A percentile compares a stretch with the other conserved stretches of the same genome.
These are phyloP conservation scores for Aspergillus caelatus DNA, from an alignment of 2,329 filamentous ascomycete genomes.

Conservation along the genomic window DNA sequence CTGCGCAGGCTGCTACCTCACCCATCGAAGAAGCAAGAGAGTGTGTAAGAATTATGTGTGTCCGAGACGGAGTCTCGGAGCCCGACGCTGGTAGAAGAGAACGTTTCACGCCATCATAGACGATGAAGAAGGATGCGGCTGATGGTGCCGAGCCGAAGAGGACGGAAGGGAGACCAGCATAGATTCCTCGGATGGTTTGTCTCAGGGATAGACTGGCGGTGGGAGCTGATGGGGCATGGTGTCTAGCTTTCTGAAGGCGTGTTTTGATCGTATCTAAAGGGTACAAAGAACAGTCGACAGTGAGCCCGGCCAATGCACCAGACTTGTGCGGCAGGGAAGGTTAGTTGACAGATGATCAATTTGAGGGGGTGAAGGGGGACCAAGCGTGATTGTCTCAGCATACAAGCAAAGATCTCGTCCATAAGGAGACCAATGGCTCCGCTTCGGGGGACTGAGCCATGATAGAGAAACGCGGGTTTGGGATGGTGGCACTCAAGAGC, in stretches of 20 bases:
- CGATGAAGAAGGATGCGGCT: constrained; percentile 96
- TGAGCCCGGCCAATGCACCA: constrained; percentile 89
- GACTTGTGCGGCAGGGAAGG: constrained; percentile 53
- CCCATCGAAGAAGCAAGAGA: constrained; percentile 85
- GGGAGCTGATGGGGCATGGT: constrained; percentile 65
- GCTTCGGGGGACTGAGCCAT: constrained; percentile 34
- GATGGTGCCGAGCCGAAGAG: constrained; percentile 90
- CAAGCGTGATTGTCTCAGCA: constrained; percentile 1
- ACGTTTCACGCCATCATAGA: constrained; percentile 77
- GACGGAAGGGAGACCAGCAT: constrained; percentile 86
- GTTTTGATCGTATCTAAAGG: constrained; percentile 99
- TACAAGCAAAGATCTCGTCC: constrained; percentile 48
- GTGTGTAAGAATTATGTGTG: constrained; percentile 58
- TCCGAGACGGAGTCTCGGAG: constrained; percentile 33
- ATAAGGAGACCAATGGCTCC: constrained; percentile 43
- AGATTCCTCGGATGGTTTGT: constrained; percentile 89
- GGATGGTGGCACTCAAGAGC: not conserved
- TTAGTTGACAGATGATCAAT: constrained; percentile 10
- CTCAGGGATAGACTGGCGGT: constrained; percentile 70
- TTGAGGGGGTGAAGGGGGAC: not conserved
- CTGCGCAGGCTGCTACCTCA: constrained; percentile 87
- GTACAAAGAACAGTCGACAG: constrained; percentile 94
- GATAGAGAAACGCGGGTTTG: not conserved
- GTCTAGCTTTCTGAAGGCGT: constrained; percentile 69
- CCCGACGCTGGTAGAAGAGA: constrained; percentile 43